Percentiles rank a stretch among this genome's conserved stretches.
Evolutionary conservation across 176 grass and related monocot species (phyloP).

Genomic region (Saccharum spontaneum): DNA sequence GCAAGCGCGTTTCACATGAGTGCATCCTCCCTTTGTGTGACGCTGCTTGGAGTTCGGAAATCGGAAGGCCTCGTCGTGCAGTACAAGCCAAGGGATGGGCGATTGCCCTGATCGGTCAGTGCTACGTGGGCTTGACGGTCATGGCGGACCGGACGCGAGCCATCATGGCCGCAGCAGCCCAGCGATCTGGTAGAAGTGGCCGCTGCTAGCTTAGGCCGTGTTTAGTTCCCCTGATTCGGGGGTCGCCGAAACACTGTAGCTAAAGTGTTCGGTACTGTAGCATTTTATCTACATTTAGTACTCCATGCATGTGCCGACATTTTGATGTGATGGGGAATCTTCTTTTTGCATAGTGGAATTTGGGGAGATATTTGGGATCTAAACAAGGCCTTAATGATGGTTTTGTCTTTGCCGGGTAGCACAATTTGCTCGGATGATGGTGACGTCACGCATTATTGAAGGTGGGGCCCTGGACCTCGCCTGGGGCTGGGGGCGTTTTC

Average conservation of each 20-base stretch:
- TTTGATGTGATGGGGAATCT: too few species aligned
- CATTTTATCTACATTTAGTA: too few species aligned
- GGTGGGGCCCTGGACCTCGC: not conserved
- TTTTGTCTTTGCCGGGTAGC: not conserved
- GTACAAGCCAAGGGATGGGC: conserved; percentile 2
- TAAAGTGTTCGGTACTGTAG: too few species aligned
- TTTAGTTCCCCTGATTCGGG: too few species aligned
- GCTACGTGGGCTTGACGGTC: not conserved
- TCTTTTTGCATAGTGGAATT: too few species aligned
- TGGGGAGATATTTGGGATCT: too few species aligned
- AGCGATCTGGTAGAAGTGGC: not conserved
- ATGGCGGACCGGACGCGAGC: not conserved
- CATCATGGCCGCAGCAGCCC: conserved; percentile 13
- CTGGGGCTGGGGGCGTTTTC: not conserved
- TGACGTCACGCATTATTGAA: conserved; percentile 17
- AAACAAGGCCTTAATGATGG: too few species aligned
- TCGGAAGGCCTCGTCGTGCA: conserved; percentile 9
- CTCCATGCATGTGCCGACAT: too few species aligned
- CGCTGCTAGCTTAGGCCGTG: not conserved
- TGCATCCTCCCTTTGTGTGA: conserved; percentile 12
- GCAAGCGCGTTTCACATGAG: conserved; percentile 25
- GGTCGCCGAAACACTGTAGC: too few species aligned
- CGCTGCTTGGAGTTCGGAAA: not conserved
- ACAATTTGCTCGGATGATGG: not conserved
- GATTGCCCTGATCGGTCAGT: not conserved